Conservation (phyloP, 331 rosid species). For the Arachis monticola region DNA sequence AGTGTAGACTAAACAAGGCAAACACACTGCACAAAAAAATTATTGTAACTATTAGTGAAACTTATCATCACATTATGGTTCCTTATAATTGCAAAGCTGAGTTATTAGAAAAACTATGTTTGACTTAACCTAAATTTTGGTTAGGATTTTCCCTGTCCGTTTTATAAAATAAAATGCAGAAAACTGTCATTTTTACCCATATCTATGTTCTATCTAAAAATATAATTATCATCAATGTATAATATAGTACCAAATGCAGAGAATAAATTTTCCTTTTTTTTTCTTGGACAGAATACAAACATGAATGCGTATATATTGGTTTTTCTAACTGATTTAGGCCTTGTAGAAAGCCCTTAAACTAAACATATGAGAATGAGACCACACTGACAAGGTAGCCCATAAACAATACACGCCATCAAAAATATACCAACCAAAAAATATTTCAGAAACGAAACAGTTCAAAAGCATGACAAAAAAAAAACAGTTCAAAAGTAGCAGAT, state of each 20-base stretch:
- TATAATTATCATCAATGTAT: background rate
- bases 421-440: too few species aligned
- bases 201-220: background rate
- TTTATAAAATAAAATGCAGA: background rate
- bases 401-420: too few species aligned
- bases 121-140: background rate
- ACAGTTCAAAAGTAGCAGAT: too few species aligned
- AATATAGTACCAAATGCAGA: too few species aligned
- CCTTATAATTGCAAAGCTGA: background rate
- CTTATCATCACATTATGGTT: background rate
- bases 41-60: conserved; percentile 19
- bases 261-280: too few species aligned
- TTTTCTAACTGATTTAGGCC: too few species aligned
- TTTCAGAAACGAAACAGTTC: too few species aligned
- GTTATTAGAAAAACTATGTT: background rate
- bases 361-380: too few species aligned
- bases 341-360: too few species aligned
- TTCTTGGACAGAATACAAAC: background rate
- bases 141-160: background rate
- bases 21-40: conserved; percentile 66
- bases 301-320: too few species aligned
- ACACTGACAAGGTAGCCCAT: too few species aligned
- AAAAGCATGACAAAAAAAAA: too few species aligned
- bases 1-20: conserved; percentile 81
- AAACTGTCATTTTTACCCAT: background rate